These are phyloP conservation scores for Typha latifolia DNA, from an alignment of 176 grass and related monocot species.

Conservation along the genomic window DNA sequence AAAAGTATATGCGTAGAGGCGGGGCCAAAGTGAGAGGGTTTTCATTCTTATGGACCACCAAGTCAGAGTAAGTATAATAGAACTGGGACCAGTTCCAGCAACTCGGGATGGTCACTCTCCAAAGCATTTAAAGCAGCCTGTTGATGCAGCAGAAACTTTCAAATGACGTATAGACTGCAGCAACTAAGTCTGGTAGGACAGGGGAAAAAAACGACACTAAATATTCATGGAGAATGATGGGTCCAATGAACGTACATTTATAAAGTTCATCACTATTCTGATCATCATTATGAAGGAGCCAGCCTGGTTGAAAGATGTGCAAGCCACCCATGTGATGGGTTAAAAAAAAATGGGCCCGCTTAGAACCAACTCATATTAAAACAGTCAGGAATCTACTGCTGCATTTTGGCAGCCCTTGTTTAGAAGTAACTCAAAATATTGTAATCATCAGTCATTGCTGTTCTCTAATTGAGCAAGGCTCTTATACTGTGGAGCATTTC, in stretches of 20 bases:
- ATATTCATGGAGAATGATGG: background rate
- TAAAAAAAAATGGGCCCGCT: background rate
- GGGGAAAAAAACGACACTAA: background rate
- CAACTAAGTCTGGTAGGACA: background rate
- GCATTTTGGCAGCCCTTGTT: too few species aligned
- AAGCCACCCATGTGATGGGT: background rate
- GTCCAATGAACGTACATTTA: background rate
- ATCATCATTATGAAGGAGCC: slow-evolving; percentile 1
- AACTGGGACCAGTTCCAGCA: background rate
- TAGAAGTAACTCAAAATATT: too few species aligned
- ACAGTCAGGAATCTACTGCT: background rate
- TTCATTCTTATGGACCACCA: slow-evolving; percentile 1
- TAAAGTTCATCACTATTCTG: slow-evolving; percentile 2
- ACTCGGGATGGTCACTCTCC: background rate
- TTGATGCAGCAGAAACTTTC: background rate
- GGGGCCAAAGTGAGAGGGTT: background rate
- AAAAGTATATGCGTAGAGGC: background rate
- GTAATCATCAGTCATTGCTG: too few species aligned
- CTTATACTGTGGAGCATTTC: background rate
- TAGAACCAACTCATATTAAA: background rate
- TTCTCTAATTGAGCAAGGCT: background rate
- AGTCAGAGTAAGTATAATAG: background rate
- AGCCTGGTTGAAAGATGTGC: background rate
- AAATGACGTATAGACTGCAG: background rate
- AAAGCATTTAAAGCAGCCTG: background rate